These are phyloP conservation scores for Jaminaea rosea DNA, from an alignment of 1,284 basidiomycete genomes.

Conservation along the genomic window DNA sequence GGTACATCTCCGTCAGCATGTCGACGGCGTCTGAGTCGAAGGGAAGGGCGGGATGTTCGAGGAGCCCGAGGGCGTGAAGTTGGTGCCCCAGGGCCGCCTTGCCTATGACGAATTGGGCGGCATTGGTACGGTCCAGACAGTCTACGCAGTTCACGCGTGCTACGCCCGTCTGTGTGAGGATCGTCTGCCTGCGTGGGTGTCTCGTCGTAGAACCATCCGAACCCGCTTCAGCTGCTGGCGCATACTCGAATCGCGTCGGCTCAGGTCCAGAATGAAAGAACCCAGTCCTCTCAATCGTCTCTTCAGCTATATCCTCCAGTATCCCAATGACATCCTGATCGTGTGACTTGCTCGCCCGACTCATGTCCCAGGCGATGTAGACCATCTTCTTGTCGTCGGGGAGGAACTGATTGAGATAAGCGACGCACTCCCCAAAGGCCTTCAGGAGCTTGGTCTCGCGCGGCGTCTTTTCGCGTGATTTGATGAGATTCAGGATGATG, in stretches of 20 bases:
- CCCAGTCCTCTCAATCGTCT: conserved; percentile 78
- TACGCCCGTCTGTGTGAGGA: conserved; percentile 80
- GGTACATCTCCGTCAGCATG: conserved; percentile 98
- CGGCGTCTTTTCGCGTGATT: conserved; percentile 57
- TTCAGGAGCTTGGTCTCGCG: conserved; percentile 86
- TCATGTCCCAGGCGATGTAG: conserved; percentile 91
- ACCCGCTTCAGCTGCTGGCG: neutral
- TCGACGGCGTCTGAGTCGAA: conserved; percentile 95
- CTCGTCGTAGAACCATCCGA: neutral
- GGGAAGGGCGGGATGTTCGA: conserved; percentile 66
- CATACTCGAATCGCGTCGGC: conserved; percentile 7
- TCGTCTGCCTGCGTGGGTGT: conserved; percentile 44
- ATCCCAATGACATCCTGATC: conserved; percentile 93
- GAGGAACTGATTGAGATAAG: conserved; percentile 90
- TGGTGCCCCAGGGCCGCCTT: conserved; percentile 93
- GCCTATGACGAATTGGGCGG: conserved; percentile 94
- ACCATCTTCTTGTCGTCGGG: conserved; percentile 76
- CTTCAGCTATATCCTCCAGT: conserved; percentile 88
- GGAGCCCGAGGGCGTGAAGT: conserved; percentile 74
- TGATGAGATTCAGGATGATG: conserved; percentile 87
- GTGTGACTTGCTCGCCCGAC: conserved; percentile 57
- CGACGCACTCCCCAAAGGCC: conserved; percentile 84
- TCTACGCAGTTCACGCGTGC: conserved; percentile 60
- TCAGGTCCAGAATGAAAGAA: conserved; percentile 70
- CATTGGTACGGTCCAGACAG: conserved; percentile 87